Evolutionary conservation across 2,329 filamentous ascomycete species (phyloP), one percentile per base, ranked within the genome.

Genomic region (Orbilia ellipsospora): DNA sequence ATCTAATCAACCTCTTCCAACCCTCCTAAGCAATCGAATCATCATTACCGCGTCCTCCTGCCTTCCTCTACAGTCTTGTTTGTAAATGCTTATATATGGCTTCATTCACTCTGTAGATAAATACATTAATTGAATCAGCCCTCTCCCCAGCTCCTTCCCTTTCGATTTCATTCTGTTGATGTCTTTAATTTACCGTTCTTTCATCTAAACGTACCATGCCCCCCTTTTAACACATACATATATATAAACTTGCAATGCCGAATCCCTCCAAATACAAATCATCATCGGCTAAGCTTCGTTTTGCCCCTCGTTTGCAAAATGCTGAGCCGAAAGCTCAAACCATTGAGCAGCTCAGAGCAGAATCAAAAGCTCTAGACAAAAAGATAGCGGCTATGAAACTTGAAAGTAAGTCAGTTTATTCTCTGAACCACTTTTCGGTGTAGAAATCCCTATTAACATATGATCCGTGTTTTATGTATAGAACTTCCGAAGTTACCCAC

Each of bases 301-400:
- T 23, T n/a, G 16, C 56, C 2, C 20, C 56, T 8, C 5, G 16
- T 23, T 2, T 40, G 44, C 36, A 5, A 4, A 45, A 45, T 13
- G 15, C 5, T 8, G 1, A 1, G 15, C 45, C 56, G 12, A 20
- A 26, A 45, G 16, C 31, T 16, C 10, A 23, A 59, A 59, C 56
- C n/a, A 31, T 20, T 8, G 36, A 59, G 18, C 36, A 59, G 13
- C n/a, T 59, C n/a, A 59, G 40, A 26, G 56, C 40, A 8, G 40
- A 59, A 26, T 59, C 56, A 12, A 59, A 59, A n/a, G 56, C 36
- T 26, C 56, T 59, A 1, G 56, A 59, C 20, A 18, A 59, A n/a
- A 59, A 59, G 18, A 45, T 59, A 45, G 36, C 56, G 16, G 36
- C 36, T 40, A 44, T 59, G 18, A 26, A 45, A 18, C 56, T 36